A percentile compares a stretch with the other conserved stretches of the same genome.
Evolutionary conservation across 2,329 filamentous ascomycete species (phyloP).

Genomic region (Ramularia collo-cygni): DNA sequence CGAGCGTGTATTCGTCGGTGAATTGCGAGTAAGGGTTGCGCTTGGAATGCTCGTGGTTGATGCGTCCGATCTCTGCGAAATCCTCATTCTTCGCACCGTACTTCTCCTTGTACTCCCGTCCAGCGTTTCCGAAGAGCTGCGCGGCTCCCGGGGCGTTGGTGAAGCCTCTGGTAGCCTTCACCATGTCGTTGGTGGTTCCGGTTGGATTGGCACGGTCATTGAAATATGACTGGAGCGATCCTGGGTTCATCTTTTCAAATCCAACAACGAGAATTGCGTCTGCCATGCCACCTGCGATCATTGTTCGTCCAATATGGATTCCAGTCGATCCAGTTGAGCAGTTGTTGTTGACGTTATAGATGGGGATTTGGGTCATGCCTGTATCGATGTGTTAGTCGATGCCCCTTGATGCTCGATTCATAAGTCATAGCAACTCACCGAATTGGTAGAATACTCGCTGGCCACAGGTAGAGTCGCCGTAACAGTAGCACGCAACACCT

Average conservation of each 20-base stretch:
- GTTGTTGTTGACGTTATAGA: conserved; percentile 98
- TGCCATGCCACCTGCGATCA: conserved; percentile 71
- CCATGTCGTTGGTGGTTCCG: conserved; percentile 63
- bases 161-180: conserved; percentile 24
- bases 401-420: background rate
- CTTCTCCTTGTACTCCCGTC: conserved; percentile 85
- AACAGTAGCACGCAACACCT: conserved; percentile 93
- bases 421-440: conserved; percentile 39
- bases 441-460: conserved; percentile 98
- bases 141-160: conserved; percentile 23
- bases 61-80: conserved; percentile 87
- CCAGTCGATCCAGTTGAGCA: conserved; percentile 91
- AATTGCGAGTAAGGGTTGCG: conserved; percentile 98
- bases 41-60: conserved; percentile 89
- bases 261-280: conserved; percentile 79
- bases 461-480: conserved; percentile 89
- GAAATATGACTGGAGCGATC: conserved; percentile 73
- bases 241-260: conserved; percentile 96
- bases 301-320: conserved; percentile 70
- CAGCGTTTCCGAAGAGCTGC: conserved; percentile 96
- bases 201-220: conserved; percentile 77
- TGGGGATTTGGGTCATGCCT: conserved; percentile 80
- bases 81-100: conserved; percentile 77
- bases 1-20: conserved; percentile 79
- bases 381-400: no score